Evolutionary conservation across 148 eudicot genomes (phyloP), one percentile per base, ranked within the genome.

Genomic region (Chenopodium album): DNA sequence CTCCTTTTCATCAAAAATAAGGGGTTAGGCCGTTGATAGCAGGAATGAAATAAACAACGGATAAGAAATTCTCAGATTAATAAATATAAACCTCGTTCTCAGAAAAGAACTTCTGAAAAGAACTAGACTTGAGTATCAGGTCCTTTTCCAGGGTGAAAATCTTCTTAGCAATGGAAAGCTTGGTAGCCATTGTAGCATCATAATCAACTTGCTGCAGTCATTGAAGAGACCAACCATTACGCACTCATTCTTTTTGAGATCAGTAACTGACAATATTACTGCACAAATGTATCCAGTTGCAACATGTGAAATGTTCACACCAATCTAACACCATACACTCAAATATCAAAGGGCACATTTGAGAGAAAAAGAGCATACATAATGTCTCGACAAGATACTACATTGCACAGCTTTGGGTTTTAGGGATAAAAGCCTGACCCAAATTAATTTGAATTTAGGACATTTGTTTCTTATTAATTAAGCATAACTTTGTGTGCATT

Each of bases 151-250:
- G 78, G 75, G 83, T 70, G 84, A 92, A 95, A 14, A 95, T 84
- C 83, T 88, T 93, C 90, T 91, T 92, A 66, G 99, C 93, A 84
- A 95, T 90, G 68, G 98, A 89, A 77, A 95, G 93, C 81, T 95
- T 95, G 72, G 92, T 73, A 54, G 92, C 92, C 97, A 95, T 76
- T 66, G 94, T 88, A 56, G 92, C 98, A 78, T 95, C 98, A 79
- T 95, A 95, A 83, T 95, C 99, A 62, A 95, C 99, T 88, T 88
- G 91, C 99, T 95, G 91, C 86, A 79, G 64, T 73, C 23, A 72
- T 44, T n/a, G 17, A 68, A 52, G 28, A 75, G 3, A 68, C 9
- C 20, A 74, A 31, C 22, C 29, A 10, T 62, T n/a, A 72, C 47
- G 29, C 52, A 80, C 28, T 50, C 37, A n/a, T 23, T 64, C 7